These are phyloP conservation scores for Macrophomina pseudophaseolina DNA, from an alignment of 2,329 filamentous ascomycete genomes.

Conservation along the genomic window DNA sequence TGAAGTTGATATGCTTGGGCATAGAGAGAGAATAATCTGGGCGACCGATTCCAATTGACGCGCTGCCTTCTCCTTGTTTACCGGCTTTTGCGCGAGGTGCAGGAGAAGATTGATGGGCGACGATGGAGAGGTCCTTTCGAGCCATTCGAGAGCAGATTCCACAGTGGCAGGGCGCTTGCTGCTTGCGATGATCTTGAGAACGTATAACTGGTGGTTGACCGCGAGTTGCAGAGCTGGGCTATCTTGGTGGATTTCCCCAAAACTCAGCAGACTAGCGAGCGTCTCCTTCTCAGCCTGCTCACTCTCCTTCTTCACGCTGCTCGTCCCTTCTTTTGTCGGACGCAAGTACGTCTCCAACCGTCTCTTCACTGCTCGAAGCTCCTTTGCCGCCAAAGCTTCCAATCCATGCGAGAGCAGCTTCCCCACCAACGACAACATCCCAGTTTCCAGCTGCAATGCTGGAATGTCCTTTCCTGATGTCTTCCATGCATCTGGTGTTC, in stretches of 20 bases:
- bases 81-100: slow-evolving; percentile 52
- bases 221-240: slow-evolving; percentile 54
- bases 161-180: slow-evolving; percentile 65
- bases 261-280: slow-evolving; percentile 67
- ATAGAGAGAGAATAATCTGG: slow-evolving; percentile 67
- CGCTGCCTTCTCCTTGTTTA: slow-evolving; percentile 60
- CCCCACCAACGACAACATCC: slow-evolving; percentile 71
- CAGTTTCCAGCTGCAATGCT: slow-evolving; percentile 72
- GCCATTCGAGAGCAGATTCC: slow-evolving; percentile 61
- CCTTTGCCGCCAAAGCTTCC: slow-evolving; percentile 71
- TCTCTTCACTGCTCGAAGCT: slow-evolving; percentile 69
- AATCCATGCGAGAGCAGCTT: slow-evolving; percentile 69
- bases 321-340: slow-evolving; percentile 24
- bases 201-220: slow-evolving; percentile 68
- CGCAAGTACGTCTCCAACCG: slow-evolving; percentile 57
- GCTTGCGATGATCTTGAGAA: slow-evolving; percentile 66
- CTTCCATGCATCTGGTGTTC: slow-evolving; percentile 59
- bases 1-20: slow-evolving; percentile 68
- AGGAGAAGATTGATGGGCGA: slow-evolving; percentile 66
- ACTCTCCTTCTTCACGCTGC: slow-evolving; percentile 40
- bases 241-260: slow-evolving; percentile 50
- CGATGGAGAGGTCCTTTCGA: slow-evolving; percentile 58
- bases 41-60: slow-evolving; percentile 71
- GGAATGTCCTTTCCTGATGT: slow-evolving; percentile 61
- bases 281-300: slow-evolving; percentile 48